phyloP scores from a whole-genome alignment of 306 rosid genomes.

The Notholithocarpus densiflorus region DNA sequence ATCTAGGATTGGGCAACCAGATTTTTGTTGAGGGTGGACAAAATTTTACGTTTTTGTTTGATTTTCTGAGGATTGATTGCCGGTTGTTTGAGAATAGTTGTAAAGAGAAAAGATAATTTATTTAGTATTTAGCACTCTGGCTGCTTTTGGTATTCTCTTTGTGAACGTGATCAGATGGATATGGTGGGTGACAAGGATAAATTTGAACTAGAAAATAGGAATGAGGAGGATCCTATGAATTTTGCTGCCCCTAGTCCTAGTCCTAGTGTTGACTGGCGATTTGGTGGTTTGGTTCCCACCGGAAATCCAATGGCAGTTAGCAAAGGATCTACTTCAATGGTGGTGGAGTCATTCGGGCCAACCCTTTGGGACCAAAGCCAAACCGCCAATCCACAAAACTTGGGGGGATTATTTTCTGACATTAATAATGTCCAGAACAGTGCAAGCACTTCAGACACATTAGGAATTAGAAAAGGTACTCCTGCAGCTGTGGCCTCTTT shows the following conservation, averaged over 20 bases:
- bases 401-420: slow-evolving; percentile 52
- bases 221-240: slow-evolving; percentile 59
- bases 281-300: slow-evolving; percentile 47
- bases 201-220: slow-evolving; percentile 62
- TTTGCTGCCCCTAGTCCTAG: slow-evolving; percentile 34
- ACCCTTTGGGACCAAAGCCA: slow-evolving; percentile 58
- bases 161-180: slow-evolving; percentile 42
- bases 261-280: slow-evolving; percentile 73
- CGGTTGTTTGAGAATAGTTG: slow-evolving; percentile 15
- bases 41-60: slow-evolving; percentile 18
- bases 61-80: slow-evolving; percentile 18
- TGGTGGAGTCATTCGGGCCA: slow-evolving; percentile 58
- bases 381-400: slow-evolving; percentile 41
- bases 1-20: slow-evolving; percentile 21
- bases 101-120: neutral
- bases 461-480: slow-evolving; percentile 49
- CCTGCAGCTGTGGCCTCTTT: slow-evolving; percentile 26
- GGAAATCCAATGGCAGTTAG: slow-evolving; percentile 44
- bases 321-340: slow-evolving; percentile 70
- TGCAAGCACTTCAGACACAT: slow-evolving; percentile 36
- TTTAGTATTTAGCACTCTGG: slow-evolving; percentile 27
- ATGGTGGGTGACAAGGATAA: slow-evolving; percentile 77
- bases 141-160: slow-evolving; percentile 21
- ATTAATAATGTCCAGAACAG: slow-evolving; percentile 37
- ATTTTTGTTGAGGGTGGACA: slow-evolving; percentile 13